Conservation (phyloP, 768 basidiomycete genomes). For the Rhodotorula paludigena region DNA sequence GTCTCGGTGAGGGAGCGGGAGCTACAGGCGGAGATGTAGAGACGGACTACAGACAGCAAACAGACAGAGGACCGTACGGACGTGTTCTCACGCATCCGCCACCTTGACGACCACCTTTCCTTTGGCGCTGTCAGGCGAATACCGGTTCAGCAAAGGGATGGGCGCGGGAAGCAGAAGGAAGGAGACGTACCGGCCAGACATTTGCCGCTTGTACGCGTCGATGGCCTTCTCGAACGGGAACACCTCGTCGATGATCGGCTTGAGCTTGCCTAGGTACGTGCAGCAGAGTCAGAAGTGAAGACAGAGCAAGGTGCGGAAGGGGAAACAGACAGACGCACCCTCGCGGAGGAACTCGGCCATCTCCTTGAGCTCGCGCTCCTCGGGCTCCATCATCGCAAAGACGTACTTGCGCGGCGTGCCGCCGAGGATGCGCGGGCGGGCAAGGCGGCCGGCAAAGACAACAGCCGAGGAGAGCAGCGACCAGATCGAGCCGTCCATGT, state of each 20-base stretch:
- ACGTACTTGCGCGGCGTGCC: constrained; percentile 47
- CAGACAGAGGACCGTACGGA: too few relatives aligned
- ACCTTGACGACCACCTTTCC: constrained; percentile 61
- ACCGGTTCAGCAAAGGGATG: too few relatives aligned
- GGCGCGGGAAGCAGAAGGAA: background rate
- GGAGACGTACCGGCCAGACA: constrained; percentile 50
- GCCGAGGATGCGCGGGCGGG: constrained; percentile 56
- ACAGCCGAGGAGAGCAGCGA: background rate
- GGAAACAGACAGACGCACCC: constrained; percentile 47
- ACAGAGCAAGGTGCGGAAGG: background rate
- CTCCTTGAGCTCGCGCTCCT: constrained; percentile 43
- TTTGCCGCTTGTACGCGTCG: constrained; percentile 60
- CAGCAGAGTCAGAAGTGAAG: constrained; percentile 43
- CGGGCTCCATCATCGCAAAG: constrained; percentile 5
- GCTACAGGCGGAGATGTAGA: too few relatives aligned
- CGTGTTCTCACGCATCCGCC: too few relatives aligned
- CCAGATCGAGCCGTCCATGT: background rate
- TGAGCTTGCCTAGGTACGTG: too few relatives aligned
- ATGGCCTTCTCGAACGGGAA: constrained; percentile 57
- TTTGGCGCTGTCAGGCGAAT: constrained; percentile 46
- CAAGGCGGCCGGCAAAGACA: constrained; percentile 45
- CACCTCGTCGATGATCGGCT: constrained; percentile 59
- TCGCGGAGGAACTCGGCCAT: constrained; percentile 48
- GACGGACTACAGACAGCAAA: too few relatives aligned
- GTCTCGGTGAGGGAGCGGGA: too few relatives aligned